Conservation (phyloP, 768 basidiomycete species). For the Collybia nuda region DNA sequence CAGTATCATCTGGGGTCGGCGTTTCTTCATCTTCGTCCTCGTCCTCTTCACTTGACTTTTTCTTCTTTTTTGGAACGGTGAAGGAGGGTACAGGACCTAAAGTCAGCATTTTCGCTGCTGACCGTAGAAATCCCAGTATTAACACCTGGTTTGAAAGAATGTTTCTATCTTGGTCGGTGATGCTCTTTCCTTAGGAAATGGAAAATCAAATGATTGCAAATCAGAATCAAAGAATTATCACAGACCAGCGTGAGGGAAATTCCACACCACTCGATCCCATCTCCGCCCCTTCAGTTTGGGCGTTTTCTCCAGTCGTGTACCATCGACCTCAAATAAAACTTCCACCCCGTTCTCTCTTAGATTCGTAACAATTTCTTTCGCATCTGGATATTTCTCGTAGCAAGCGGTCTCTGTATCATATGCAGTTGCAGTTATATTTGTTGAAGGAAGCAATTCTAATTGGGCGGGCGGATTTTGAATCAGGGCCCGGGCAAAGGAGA, state of each 20-base stretch:
- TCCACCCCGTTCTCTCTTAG: slow-evolving; percentile 61
- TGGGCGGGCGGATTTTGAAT: slow-evolving; percentile 45
- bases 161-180: slow-evolving; percentile 92
- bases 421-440: slow-evolving; percentile 81
- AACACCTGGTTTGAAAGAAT: slow-evolving; percentile 87
- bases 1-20: slow-evolving; percentile 16
- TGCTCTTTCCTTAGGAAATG: slow-evolving; percentile 67
- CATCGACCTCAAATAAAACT: slow-evolving; percentile 84
- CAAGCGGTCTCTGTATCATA: slow-evolving; percentile 81
- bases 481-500: slow-evolving; percentile 85
- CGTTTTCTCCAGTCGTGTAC: slow-evolving; percentile 67
- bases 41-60: slow-evolving; percentile 43
- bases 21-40: slow-evolving; percentile 40
- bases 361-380: slow-evolving; percentile 52
- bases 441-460: slow-evolving; percentile 53
- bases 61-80: slow-evolving; percentile 41
- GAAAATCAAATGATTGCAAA: not conserved
- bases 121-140: slow-evolving; percentile 79
- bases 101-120: slow-evolving; percentile 60
- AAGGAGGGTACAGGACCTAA: slow-evolving; percentile 53
- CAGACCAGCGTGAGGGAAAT: slow-evolving; percentile 95
- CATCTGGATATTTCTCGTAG: slow-evolving; percentile 80
- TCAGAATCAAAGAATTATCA: slow-evolving; percentile 4
- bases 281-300: slow-evolving; percentile 54
- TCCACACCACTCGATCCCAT: slow-evolving; percentile 88